These are phyloP conservation scores for Pleurotus giganteus DNA, from an alignment of 768 basidiomycete species.

Conservation along the genomic window DNA sequence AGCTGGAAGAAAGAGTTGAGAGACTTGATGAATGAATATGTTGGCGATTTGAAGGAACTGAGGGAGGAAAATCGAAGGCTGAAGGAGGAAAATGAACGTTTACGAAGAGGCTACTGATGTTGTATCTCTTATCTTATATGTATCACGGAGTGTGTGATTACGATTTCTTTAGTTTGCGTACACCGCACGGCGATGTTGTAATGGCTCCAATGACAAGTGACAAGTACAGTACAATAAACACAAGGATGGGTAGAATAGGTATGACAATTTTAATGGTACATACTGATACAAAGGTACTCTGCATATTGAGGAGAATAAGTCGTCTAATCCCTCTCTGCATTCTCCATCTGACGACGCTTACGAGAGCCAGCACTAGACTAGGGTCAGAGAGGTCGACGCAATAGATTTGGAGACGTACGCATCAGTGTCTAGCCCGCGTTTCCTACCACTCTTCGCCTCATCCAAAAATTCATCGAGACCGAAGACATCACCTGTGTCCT, in stretches of 20 bases:
- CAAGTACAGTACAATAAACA: too few species aligned
- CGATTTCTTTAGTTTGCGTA: too few species aligned
- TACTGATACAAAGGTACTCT: constrained; percentile 7
- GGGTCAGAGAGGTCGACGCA: background rate
- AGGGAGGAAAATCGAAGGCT: constrained; percentile 67
- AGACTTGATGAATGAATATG: constrained; percentile 59
- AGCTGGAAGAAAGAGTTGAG: constrained; percentile 67
- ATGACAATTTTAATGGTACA: constrained; percentile 7
- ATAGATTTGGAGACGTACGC: constrained; percentile 44
- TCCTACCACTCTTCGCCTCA: constrained; percentile 93
- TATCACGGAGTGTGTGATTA: too few species aligned
- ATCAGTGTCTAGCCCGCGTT: constrained; percentile 79
- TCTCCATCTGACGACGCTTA: constrained; percentile 69
- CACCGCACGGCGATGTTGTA: too few species aligned
- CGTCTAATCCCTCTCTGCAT: constrained; percentile 44
- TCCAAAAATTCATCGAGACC: constrained; percentile 97
- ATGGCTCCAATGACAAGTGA: too few species aligned
- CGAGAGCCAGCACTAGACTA: constrained; percentile 50
- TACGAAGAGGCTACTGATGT: constrained; percentile 41
- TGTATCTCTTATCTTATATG: too few species aligned
- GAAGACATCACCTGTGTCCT: constrained; percentile 95
- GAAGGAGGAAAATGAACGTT: constrained; percentile 63
- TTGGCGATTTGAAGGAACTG: constrained; percentile 55
- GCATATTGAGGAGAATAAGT: constrained; percentile 6
- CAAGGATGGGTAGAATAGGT: too few species aligned